These are phyloP conservation scores for Achaetomium macrosporum DNA, from an alignment of 2,329 filamentous ascomycete species.

Conservation along the genomic window DNA sequence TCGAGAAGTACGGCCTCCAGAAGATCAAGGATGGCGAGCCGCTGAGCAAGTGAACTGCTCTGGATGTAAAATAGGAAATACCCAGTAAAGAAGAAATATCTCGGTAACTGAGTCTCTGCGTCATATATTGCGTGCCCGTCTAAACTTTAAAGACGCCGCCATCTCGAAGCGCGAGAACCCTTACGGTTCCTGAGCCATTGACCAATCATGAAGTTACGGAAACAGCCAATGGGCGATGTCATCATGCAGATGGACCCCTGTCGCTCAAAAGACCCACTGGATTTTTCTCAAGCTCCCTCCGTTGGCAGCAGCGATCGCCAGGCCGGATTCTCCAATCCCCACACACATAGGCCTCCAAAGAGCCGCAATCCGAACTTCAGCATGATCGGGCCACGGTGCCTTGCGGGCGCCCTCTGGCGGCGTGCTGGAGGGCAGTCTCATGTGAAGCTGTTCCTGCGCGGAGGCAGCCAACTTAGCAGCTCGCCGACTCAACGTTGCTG, in stretches of 20 bases:
- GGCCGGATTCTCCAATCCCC: constrained; percentile 9
- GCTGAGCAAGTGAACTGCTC: constrained; percentile 21
- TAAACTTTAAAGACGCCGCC: background rate
- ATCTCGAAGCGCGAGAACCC: constrained; percentile 5
- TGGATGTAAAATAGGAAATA: constrained; percentile 2
- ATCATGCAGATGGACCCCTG: constrained; percentile 11
- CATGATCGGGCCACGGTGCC: constrained; percentile 16
- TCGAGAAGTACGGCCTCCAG: constrained; percentile 48
- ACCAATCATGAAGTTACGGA: constrained; percentile 9
- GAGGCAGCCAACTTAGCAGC: constrained; percentile 6
- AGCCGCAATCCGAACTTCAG: constrained; percentile 6
- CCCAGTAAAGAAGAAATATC: background rate
- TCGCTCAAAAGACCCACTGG: constrained; percentile 4
- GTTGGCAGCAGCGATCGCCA: background rate
- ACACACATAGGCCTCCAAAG: constrained; percentile 1
- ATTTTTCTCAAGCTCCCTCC: constrained; percentile 12
- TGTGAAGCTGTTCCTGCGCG: constrained; percentile 6
- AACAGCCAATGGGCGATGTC: constrained; percentile 15
- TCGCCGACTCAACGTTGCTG: constrained; percentile 4
- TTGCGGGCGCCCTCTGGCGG: constrained; percentile 14
- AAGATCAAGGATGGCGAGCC: constrained; percentile 36
- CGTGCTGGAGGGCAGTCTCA: background rate
- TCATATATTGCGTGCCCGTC: background rate
- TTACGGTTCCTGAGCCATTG: constrained; percentile 14
- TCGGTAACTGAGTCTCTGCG: background rate